Percentiles rank a stretch among this genome's conserved stretches.
Evolutionary conservation across 169 alveolate species (phyloP).

Genomic region (Plasmodium falciparum): DNA sequence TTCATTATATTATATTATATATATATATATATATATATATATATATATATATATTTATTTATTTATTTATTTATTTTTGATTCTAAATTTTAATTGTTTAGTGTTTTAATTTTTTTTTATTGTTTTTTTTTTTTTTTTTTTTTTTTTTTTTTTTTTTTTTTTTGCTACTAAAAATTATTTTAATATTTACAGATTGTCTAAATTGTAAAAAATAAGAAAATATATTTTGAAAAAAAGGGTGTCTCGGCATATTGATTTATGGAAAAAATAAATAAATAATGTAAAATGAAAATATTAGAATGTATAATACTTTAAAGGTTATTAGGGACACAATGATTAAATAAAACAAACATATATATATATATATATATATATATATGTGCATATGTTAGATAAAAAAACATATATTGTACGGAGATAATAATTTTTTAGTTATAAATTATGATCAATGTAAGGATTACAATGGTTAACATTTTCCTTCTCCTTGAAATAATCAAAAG

Average conservation of each 20-base stretch:
- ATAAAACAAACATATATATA: too few relatives aligned
- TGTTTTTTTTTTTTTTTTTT: conserved; percentile 18
- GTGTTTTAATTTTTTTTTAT: background rate
- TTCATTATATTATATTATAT: background rate
- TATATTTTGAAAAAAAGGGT: background rate
- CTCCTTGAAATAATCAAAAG: conserved; percentile 74
- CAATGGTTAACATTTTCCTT: conserved; percentile 39
- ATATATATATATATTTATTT: background rate
- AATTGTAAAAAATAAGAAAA: background rate
- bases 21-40: background rate
- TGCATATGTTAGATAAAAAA: background rate
- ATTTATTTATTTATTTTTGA: background rate
- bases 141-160: conserved; percentile 11
- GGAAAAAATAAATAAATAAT: background rate
- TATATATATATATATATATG: too few relatives aligned
- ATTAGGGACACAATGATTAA: too few relatives aligned
- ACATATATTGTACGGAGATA: background rate
- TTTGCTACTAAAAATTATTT: conserved; percentile 35
- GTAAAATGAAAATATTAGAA: background rate
- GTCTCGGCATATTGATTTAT: too few relatives aligned
- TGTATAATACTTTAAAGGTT: too few relatives aligned
- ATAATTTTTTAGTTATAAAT: conserved; percentile 5
- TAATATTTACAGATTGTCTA: conserved; percentile 17
- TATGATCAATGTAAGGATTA: conserved; percentile 58
- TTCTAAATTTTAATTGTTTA: too few relatives aligned